Base-by-base conservation (phyloP, 306 rosid species). In the Astragalus membranaceus region DNA sequence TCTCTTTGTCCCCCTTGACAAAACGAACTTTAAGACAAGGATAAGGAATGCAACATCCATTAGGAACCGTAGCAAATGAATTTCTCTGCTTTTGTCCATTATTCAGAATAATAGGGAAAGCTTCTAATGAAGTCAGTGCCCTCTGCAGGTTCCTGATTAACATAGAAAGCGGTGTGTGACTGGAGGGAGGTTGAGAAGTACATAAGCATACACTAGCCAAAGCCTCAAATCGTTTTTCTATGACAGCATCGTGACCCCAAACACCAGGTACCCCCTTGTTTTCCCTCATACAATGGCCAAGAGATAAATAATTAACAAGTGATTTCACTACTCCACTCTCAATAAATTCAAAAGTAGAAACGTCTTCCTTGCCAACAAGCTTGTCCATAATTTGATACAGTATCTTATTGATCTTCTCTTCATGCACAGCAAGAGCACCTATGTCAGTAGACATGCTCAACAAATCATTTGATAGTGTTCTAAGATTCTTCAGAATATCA, bases 311-410 rank as follows among this genome's bases (percentile, higher is more conserved):
- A 52, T 81, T 91, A 54, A 80, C 78, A 54, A 94, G 83, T 47
- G 99, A 86, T 74, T 85, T 89, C 64, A 87, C 88, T 36, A 95
- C 79, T 77, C 97, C 97, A 82, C 97, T 91, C 78, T 95, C 99
- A 65, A 89, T 79, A 73, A 95, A 95, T 67, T 95, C 99, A 83
- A 95, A 95, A 56, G 99, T 95, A 64, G 99, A 95, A 78, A 95
- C 87, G 73, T 89, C 85, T 58, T 95, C 99, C 58, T 78, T 80
- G 73, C 96, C 90, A 57, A 82, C 75, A 44, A 95, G 89, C 85
- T 75, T 87, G 70, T 76, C 86, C 82, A 95, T 73, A 63, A 95
- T 77, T 78, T 87, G 87, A 79, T 72, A 73, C 70, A 91, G 76
- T 69, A 86, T 64, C 67, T 64, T 60, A 72, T 74, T 83, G 61